These are phyloP conservation scores for Boletus rubroflammeus DNA, from an alignment of 768 basidiomycete species.

Conservation along the genomic window DNA sequence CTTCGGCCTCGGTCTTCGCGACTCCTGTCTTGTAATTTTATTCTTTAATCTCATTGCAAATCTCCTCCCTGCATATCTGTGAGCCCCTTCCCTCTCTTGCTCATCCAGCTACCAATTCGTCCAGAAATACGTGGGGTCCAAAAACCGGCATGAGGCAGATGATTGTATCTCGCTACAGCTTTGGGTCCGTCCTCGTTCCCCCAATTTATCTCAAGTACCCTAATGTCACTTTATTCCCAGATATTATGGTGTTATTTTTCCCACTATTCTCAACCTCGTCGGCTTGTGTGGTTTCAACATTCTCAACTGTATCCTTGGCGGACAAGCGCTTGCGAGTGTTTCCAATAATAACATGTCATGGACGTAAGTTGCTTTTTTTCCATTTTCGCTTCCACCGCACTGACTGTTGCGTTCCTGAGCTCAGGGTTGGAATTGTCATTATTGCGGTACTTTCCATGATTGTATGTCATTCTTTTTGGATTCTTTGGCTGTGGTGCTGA, in stretches of 20 bases:
- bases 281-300: conserved; percentile 64
- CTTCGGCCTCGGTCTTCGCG: conserved; percentile 58
- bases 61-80: conserved; percentile 59
- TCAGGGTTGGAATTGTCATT: conserved; percentile 78
- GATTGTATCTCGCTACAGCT: conserved; percentile 64
- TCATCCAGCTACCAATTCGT: background rate
- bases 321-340: conserved; percentile 59
- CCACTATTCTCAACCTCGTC: conserved; percentile 54
- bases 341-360: conserved; percentile 48
- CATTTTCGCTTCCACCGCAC: background rate
- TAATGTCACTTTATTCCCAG: conserved; percentile 23
- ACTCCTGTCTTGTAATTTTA: conserved; percentile 61
- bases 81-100: conserved; percentile 15
- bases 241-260: conserved; percentile 51
- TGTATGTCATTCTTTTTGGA: conserved; percentile 31
- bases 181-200: conserved; percentile 45
- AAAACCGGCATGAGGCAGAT: conserved; percentile 79
- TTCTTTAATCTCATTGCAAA: conserved; percentile 66
- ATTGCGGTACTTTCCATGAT: conserved; percentile 66
- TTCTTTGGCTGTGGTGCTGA: background rate
- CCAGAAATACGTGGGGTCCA: conserved; percentile 68
- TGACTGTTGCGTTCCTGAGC: conserved; percentile 10
- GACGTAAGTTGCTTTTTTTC: conserved; percentile 35
- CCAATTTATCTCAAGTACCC: conserved; percentile 16
- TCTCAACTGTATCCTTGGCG: conserved; percentile 65